A percentile compares a stretch with the other conserved stretches of the same genome.
These are phyloP conservation scores for Cicer cuneatum DNA, from an alignment of 306 rosid species.

Conservation along the genomic window DNA sequence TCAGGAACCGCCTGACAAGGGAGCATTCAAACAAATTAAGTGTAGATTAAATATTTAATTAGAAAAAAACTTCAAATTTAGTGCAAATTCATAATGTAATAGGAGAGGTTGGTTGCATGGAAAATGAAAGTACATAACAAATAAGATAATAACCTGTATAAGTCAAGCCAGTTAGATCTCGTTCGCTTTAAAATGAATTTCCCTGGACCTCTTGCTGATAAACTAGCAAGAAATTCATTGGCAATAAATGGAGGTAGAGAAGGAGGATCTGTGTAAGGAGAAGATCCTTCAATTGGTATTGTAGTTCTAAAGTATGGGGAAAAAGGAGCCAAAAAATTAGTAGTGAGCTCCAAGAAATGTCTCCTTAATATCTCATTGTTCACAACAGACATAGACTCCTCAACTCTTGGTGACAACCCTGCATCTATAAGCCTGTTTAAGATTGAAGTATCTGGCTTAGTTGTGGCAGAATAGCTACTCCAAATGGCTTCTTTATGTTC, in stretches of 20 bases:
- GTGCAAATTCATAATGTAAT: neutral
- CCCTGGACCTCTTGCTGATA: constrained; percentile 88
- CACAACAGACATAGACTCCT: constrained; percentile 91
- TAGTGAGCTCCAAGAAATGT: constrained; percentile 89
- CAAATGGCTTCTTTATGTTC: constrained; percentile 97
- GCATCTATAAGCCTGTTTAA: constrained; percentile 91
- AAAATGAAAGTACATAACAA: constrained; percentile 21
- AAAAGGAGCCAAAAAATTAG: constrained; percentile 93
- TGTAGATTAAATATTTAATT: constrained; percentile 27
- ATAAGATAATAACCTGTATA: constrained; percentile 61
- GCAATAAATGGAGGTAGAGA: constrained; percentile 66
- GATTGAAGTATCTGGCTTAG: constrained; percentile 89
- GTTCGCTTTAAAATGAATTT: constrained; percentile 86
- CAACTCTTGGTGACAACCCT: constrained; percentile 84
- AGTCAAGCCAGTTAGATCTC: constrained; percentile 89
- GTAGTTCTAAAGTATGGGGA: constrained; percentile 83
- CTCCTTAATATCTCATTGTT: constrained; percentile 86
- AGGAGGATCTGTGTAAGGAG: constrained; percentile 84
- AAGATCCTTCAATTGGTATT: constrained; percentile 75
- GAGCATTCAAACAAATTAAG: constrained; percentile 35
- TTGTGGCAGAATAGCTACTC: constrained; percentile 82
- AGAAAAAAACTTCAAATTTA: constrained; percentile 23
- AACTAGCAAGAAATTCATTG: constrained; percentile 73
- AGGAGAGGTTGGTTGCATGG: constrained; percentile 9
- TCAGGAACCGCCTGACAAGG: constrained; percentile 71